phyloP scores from a whole-genome alignment of 306 rosid genomes.

The Vachellia collinsii region DNA sequence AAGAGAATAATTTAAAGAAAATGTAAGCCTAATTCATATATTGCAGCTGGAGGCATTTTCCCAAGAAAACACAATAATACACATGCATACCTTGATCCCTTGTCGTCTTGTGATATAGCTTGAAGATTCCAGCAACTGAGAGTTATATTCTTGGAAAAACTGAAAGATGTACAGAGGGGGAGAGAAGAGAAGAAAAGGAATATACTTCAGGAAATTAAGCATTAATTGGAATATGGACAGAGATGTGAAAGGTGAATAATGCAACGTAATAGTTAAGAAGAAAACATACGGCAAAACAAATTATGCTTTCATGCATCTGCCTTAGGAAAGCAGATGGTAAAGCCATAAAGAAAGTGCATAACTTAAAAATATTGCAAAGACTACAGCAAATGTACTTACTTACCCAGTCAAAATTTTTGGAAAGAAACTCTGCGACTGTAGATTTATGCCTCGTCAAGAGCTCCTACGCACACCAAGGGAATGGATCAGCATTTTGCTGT shows the following conservation, averaged over 20 bases:
- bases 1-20: not conserved
- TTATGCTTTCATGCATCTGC: not conserved
- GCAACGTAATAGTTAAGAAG: not conserved
- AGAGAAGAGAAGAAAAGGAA: not conserved
- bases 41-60: not conserved
- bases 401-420: constrained; percentile 82
- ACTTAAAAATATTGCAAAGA: not conserved
- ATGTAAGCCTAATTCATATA: not conserved
- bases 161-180: constrained; percentile 28
- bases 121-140: constrained; percentile 72
- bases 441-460: constrained; percentile 91
- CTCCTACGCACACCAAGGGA: constrained; percentile 55
- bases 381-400: constrained; percentile 26
- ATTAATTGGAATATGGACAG: constrained; percentile 11
- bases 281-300: not conserved
- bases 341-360: not conserved
- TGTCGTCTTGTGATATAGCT: constrained; percentile 79
- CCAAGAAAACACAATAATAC: not conserved
- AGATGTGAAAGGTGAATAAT: not conserved
- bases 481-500: constrained; percentile 14
- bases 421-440: constrained; percentile 77
- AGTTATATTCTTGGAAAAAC: constrained; percentile 82
- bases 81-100: constrained; percentile 65
- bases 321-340: not conserved
- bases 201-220: constrained; percentile 16